phyloP scores from a whole-genome alignment of 169 alveolate genomes.

The Eimeria acervulina region DNA sequence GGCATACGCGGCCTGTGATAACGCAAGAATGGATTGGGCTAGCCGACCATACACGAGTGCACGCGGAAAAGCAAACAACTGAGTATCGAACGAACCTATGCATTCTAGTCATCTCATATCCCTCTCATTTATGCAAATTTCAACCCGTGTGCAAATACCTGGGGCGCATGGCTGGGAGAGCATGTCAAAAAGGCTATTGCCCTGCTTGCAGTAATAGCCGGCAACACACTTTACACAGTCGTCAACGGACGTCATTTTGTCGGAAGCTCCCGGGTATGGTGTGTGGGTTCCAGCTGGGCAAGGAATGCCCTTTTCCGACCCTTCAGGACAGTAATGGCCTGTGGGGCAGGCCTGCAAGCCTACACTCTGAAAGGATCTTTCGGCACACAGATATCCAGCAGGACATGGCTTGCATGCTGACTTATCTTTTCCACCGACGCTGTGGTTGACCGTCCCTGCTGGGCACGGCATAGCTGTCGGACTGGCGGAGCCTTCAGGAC shows the following conservation, averaged over 20 bases:
- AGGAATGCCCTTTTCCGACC: slow-evolving; percentile 52
- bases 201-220: slow-evolving; percentile 58
- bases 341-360: slow-evolving; percentile 81
- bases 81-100: neutral
- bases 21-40: neutral
- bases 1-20: slow-evolving; percentile 66
- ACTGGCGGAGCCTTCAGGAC: slow-evolving; percentile 76
- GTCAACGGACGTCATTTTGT: slow-evolving; percentile 49
- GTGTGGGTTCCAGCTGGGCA: slow-evolving; percentile 87
- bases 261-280: slow-evolving; percentile 75
- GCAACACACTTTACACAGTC: slow-evolving; percentile 46
- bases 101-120: neutral
- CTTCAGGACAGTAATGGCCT: slow-evolving; percentile 81
- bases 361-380: slow-evolving; percentile 63
- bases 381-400: slow-evolving; percentile 73
- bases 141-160: slow-evolving; percentile 24
- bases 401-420: slow-evolving; percentile 74
- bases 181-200: slow-evolving; percentile 60
- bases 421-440: neutral
- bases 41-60: neutral
- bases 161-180: slow-evolving; percentile 69
- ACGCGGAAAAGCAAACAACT: neutral
- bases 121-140: neutral
- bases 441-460: slow-evolving; percentile 70
- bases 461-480: slow-evolving; percentile 72